Percentiles rank a stretch among this genome's conserved stretches.
Conservation (phyloP, 1,139 yeast genomes). For the Diutina siamensis region DNA sequence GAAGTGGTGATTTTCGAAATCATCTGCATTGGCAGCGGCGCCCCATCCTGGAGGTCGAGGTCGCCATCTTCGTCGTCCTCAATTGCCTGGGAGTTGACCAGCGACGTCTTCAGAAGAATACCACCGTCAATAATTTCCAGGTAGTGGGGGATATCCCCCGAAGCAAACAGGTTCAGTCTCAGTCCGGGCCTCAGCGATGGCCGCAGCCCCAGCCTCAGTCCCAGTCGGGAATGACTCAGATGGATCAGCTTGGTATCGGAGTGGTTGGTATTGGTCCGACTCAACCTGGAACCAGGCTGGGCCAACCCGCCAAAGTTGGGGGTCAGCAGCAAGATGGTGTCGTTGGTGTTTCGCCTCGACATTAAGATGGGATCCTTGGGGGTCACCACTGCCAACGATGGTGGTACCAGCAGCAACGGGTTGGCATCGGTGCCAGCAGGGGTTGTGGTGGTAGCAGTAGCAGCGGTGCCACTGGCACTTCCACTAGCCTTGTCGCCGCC, state of each 20-base stretch:
- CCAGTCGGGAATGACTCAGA: not conserved
- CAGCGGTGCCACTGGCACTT: not conserved
- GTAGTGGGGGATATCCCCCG: not conserved
- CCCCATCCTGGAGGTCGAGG: not conserved
- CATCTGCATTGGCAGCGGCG: not conserved
- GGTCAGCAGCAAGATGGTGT: constrained; percentile 9
- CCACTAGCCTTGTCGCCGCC: not conserved
- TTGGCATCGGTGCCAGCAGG: constrained; percentile 11
- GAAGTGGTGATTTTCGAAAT: not conserved
- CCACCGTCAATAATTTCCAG: constrained; percentile 5
- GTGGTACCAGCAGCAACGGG: constrained; percentile 28
- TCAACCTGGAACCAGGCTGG: not conserved
- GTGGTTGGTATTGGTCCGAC: constrained; percentile 5
- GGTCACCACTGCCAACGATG: constrained; percentile 56
- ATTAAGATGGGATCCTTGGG: constrained; percentile 60
- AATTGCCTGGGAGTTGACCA: constrained; percentile 4
- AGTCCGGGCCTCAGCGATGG: constrained; percentile 1
- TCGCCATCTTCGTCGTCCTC: constrained; percentile 2
- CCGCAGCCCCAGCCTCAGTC: constrained; percentile 5
- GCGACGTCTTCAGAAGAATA: not conserved
- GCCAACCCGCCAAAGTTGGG: constrained; percentile 3
- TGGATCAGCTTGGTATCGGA: not conserved
- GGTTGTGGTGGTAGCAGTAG: constrained; percentile 1
- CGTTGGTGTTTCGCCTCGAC: constrained; percentile 26
- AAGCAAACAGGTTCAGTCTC: not conserved